Evolutionary conservation across 2,329 filamentous ascomycete species (phyloP).

Genomic region (Verticillium longisporum): DNA sequence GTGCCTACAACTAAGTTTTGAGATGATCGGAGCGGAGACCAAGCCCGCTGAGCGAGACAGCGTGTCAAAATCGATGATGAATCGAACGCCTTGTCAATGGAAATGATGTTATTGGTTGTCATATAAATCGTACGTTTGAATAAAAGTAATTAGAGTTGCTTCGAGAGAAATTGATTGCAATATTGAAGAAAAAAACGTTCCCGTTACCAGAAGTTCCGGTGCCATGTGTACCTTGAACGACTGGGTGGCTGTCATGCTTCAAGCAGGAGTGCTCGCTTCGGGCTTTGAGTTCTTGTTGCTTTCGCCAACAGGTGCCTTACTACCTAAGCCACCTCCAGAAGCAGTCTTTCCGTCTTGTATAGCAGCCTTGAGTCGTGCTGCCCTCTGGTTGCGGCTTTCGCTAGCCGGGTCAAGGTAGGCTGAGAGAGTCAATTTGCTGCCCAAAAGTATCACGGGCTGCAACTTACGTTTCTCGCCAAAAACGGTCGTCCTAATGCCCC

Average conservation of each 20-base stretch:
- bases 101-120: too few relatives aligned
- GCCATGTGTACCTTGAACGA: too few relatives aligned
- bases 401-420: slow-evolving; percentile 24
- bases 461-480: slow-evolving; percentile 36
- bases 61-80: too few relatives aligned
- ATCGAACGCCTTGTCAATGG: too few relatives aligned
- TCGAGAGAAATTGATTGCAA: too few relatives aligned
- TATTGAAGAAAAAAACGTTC: too few relatives aligned
- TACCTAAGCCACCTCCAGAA: not conserved
- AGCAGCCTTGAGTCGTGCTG: not conserved
- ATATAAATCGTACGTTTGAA: too few relatives aligned
- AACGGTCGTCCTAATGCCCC: slow-evolving; percentile 32
- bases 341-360: not conserved
- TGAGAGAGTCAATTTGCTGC: slow-evolving; percentile 4
- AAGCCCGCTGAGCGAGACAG: too few relatives aligned
- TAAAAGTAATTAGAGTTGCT: too few relatives aligned
- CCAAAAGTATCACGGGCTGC: too few relatives aligned
- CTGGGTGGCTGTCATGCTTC: not conserved
- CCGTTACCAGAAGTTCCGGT: too few relatives aligned
- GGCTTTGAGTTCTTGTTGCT: not conserved
- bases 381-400: slow-evolving; percentile 15
- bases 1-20: not conserved
- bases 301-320: not conserved
- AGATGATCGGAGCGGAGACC: too few relatives aligned
- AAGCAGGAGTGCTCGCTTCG: not conserved